These are phyloP conservation scores for Fusarium coicis DNA, from an alignment of 2,329 filamentous ascomycete genomes.

Conservation along the genomic window DNA sequence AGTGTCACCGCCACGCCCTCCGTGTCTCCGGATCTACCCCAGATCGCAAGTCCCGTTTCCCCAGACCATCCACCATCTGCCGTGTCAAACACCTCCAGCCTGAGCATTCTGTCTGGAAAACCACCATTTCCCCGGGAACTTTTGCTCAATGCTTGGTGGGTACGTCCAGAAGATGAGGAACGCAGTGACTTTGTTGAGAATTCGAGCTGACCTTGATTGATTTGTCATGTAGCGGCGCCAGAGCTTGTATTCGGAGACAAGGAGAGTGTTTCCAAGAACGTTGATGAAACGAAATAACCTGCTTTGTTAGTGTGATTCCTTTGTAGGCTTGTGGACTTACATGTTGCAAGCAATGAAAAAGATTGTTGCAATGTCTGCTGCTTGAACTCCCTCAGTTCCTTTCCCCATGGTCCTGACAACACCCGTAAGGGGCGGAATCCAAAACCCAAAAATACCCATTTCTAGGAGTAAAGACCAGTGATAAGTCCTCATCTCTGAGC, in stretches of 20 bases:
- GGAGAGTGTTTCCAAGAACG: conserved; percentile 51
- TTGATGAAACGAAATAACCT: conserved; percentile 55
- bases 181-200: conserved; percentile 45
- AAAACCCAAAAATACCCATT: conserved; percentile 36
- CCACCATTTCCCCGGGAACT: conserved; percentile 49
- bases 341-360: conserved; percentile 52
- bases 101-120: not conserved
- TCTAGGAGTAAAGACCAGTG: conserved; percentile 53
- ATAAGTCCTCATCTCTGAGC: conserved; percentile 52
- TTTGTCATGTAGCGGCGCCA: conserved; percentile 50
- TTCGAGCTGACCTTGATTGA: conserved; percentile 37
- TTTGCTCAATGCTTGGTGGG: conserved; percentile 53
- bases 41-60: conserved; percentile 28
- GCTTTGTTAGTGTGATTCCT: not conserved
- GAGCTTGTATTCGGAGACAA: conserved; percentile 52
- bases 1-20: conserved; percentile 7
- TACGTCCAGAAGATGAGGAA: conserved; percentile 56
- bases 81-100: not conserved
- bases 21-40: conserved; percentile 39
- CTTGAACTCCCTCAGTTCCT: conserved; percentile 1
- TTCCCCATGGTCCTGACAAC: conserved; percentile 37
- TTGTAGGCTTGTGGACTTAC: conserved; percentile 41
- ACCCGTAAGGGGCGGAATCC: conserved; percentile 41
- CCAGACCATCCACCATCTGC: conserved; percentile 2
- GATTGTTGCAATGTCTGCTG: conserved; percentile 46